Conservation (phyloP, 2,329 filamentous ascomycete species). For the Nemania abortiva region DNA sequence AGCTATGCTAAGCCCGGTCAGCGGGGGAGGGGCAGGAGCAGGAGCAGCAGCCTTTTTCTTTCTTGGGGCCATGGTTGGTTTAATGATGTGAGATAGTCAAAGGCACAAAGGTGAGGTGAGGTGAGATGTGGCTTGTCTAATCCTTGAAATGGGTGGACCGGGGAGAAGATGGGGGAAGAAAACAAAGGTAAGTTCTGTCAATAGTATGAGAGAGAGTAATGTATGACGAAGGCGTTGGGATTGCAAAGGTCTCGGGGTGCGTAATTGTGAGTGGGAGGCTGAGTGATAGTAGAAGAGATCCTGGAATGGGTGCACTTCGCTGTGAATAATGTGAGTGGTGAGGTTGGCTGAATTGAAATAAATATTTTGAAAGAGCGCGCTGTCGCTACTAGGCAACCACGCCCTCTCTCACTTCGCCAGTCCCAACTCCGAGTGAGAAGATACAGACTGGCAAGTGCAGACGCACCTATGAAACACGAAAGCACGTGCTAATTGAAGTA, state of each 20-base stretch:
- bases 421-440: background rate
- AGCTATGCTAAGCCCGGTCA: conserved; percentile 65
- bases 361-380: conserved; percentile 39
- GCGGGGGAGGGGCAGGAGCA: conserved; percentile 48
- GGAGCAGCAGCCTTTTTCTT: conserved; percentile 37
- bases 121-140: background rate
- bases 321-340: background rate
- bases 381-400: conserved; percentile 39
- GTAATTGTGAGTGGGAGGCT: background rate
- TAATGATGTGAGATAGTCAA: background rate
- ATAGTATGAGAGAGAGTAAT: background rate
- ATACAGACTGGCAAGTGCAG: background rate
- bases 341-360: conserved; percentile 20
- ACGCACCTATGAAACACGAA: conserved; percentile 31
- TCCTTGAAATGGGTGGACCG: background rate
- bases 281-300: background rate
- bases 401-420: background rate
- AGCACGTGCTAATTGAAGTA: conserved; percentile 39
- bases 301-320: background rate
- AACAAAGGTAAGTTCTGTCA: background rate
- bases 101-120: background rate
- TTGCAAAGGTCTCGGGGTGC: no score
- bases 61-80: conserved; percentile 42
- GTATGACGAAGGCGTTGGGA: background rate
- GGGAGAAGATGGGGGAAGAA: background rate